These are phyloP conservation scores for Ustilago crameri DNA, from an alignment of 1,284 basidiomycete species.

Conservation along the genomic window DNA sequence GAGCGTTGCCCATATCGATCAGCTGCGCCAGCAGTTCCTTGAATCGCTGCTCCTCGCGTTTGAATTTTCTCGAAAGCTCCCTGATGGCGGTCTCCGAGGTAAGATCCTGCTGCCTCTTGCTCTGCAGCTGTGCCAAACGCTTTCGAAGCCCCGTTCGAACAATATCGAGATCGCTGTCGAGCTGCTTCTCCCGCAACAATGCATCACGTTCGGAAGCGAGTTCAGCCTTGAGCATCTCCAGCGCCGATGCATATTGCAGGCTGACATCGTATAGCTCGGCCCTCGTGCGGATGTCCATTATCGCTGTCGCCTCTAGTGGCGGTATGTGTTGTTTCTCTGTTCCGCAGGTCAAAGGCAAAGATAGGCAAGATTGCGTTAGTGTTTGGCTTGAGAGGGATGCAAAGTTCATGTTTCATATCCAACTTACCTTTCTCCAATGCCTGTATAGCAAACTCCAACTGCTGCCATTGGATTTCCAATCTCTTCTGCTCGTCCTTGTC, in stretches of 20 bases:
- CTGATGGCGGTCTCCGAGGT: conserved; percentile 31
- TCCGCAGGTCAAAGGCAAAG: not conserved
- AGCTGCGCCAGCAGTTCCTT: conserved; percentile 27
- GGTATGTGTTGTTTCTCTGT: conserved; percentile 27
- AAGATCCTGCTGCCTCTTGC: conserved; percentile 17
- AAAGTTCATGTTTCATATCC: not conserved
- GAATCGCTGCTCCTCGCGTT: conserved; percentile 19
- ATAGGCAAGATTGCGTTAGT: not conserved
- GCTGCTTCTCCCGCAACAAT: conserved; percentile 27
- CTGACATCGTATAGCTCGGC: conserved; percentile 37
- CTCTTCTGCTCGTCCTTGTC: conserved; percentile 10
- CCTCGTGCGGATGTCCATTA: conserved; percentile 31
- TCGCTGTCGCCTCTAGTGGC: conserved; percentile 21
- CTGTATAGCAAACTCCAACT: conserved; percentile 33
- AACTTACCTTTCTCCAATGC: conserved; percentile 36
- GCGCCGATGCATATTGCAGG: conserved; percentile 23
- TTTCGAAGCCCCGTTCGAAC: conserved; percentile 22
- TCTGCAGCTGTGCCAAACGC: conserved; percentile 24
- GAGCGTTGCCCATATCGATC: conserved; percentile 32
- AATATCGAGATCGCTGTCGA: conserved; percentile 23
- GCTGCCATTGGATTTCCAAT: conserved; percentile 42
- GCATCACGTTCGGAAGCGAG: conserved; percentile 29
- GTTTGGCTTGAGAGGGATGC: not conserved
- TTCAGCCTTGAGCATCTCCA: conserved; percentile 19
- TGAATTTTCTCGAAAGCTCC: conserved; percentile 26